Conservation (phyloP, 768 basidiomycete species). For the Epithele typhae region DNA sequence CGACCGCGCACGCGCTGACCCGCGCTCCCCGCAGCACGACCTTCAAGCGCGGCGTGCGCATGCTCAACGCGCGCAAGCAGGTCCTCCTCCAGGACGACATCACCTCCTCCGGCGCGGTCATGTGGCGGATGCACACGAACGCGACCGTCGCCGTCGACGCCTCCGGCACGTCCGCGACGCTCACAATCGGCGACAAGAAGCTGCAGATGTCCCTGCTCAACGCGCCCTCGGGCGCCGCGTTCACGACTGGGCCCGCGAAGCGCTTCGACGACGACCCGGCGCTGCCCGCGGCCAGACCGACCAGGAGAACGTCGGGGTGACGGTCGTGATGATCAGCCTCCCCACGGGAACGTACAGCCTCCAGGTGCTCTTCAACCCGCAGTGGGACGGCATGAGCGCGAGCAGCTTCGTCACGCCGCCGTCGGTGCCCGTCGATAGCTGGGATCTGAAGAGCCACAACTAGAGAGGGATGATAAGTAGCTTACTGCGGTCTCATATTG, state of each 20-base stretch:
- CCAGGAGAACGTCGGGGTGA: slow-evolving; percentile 73
- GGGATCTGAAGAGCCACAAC: slow-evolving; percentile 78
- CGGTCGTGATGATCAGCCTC: slow-evolving; percentile 69
- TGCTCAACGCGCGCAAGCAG: slow-evolving; percentile 79
- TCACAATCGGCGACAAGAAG: slow-evolving; percentile 66
- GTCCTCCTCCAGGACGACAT: slow-evolving; percentile 94
- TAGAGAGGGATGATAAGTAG: too few relatives aligned
- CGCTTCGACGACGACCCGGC: slow-evolving; percentile 60
- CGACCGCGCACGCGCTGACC: slow-evolving; percentile 10
- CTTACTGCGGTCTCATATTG: too few relatives aligned
- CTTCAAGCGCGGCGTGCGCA: slow-evolving; percentile 78
- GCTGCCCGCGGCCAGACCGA: slow-evolving; percentile 56
- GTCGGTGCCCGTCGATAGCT: slow-evolving; percentile 62
- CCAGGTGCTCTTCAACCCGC: slow-evolving; percentile 87
- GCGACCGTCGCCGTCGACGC: slow-evolving; percentile 55
- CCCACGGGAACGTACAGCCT: slow-evolving; percentile 66
- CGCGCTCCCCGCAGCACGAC: slow-evolving; percentile 42
- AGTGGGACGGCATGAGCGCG: slow-evolving; percentile 67
- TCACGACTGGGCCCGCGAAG: slow-evolving; percentile 50
- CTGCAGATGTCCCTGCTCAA: slow-evolving; percentile 63
- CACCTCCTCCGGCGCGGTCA: slow-evolving; percentile 46
- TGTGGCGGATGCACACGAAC: slow-evolving; percentile 97
- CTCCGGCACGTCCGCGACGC: slow-evolving; percentile 66
- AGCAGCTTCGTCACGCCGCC: slow-evolving; percentile 59
- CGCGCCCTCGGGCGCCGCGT: slow-evolving; percentile 58